phyloP scores from a whole-genome alignment of 352 stramenopile genomes.

The Globisporangium lucens region DNA sequence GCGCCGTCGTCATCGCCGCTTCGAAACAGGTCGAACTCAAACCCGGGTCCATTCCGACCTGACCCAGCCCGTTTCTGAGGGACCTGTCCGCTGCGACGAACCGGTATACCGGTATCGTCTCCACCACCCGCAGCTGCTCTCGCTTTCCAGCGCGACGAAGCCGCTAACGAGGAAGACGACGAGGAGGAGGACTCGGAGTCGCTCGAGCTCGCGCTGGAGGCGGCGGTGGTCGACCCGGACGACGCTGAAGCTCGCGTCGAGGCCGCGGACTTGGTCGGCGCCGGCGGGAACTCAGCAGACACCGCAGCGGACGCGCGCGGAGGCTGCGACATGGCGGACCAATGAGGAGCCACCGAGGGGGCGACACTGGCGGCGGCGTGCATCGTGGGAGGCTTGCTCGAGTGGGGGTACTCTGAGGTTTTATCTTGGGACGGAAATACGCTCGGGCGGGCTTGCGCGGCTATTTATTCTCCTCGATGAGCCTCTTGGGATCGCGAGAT shows the following conservation, averaged over 20 bases:
- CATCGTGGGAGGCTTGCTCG: background rate
- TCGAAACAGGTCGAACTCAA: conserved; percentile 18
- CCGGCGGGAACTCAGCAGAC: background rate
- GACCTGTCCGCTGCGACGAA: conserved; percentile 22
- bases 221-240: conserved; percentile 8
- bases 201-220: conserved; percentile 11
- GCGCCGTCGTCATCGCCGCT: conserved; percentile 15
- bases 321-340: background rate
- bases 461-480: background rate
- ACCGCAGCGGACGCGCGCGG: background rate
- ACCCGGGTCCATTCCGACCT: background rate
- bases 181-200: background rate
- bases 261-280: background rate
- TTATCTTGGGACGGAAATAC: background rate
- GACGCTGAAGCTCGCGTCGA: background rate
- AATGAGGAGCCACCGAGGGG: background rate
- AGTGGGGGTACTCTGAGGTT: background rate
- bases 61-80: conserved; percentile 39
- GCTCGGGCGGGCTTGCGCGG: background rate
- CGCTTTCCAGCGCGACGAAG: conserved; percentile 5
- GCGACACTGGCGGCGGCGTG: conserved; percentile 1
- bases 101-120: conserved; percentile 11
- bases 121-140: background rate
- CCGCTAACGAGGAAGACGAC: conserved; percentile 1
- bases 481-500: background rate